Evolutionary conservation across 805 yeast genomes (phyloP).

Genomic region (Wickerhamomyces queroliae): DNA sequence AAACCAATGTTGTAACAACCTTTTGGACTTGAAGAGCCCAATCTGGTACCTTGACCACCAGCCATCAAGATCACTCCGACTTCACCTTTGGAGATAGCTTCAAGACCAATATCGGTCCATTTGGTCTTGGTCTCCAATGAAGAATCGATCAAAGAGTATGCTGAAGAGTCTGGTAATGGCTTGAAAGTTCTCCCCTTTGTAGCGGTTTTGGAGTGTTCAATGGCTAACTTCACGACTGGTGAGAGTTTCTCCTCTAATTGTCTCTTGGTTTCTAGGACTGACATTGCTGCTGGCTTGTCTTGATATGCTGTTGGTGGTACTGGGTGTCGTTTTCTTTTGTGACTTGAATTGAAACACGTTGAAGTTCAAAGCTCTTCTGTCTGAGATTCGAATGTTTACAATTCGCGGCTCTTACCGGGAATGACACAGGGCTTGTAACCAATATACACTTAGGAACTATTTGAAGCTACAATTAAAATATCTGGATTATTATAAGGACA

Average conservation of each 20-base stretch:
- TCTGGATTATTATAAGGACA: too few relatives aligned
- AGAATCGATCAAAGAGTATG: slow-evolving; percentile 36
- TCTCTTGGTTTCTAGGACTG: slow-evolving; percentile 8
- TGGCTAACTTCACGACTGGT: slow-evolving; percentile 31
- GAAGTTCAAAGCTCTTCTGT: not conserved
- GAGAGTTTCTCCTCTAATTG: slow-evolving; percentile 17
- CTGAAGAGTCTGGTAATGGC: slow-evolving; percentile 48
- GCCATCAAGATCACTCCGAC: slow-evolving; percentile 94
- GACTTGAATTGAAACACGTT: not conserved
- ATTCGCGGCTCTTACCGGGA: not conserved
- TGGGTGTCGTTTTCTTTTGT: not conserved
- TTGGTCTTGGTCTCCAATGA: slow-evolving; percentile 16
- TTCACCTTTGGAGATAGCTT: slow-evolving; percentile 60
- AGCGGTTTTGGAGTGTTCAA: slow-evolving; percentile 28
- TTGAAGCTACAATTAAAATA: too few relatives aligned
- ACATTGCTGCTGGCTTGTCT: too few relatives aligned
- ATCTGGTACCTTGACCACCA: slow-evolving; percentile 97
- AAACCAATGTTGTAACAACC: slow-evolving; percentile 89
- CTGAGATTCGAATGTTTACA: not conserved
- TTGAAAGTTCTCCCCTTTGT: slow-evolving; percentile 26
- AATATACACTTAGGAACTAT: too few relatives aligned
- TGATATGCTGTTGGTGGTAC: too few relatives aligned
- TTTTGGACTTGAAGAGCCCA: slow-evolving; percentile 87
- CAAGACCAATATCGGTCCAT: slow-evolving; percentile 44
- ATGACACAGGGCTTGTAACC: too few relatives aligned